A percentile compares a stretch with the other conserved stretches of the same genome.
Conservation (phyloP, 305 asterid species). For the Fraxinus sp. region DNA sequence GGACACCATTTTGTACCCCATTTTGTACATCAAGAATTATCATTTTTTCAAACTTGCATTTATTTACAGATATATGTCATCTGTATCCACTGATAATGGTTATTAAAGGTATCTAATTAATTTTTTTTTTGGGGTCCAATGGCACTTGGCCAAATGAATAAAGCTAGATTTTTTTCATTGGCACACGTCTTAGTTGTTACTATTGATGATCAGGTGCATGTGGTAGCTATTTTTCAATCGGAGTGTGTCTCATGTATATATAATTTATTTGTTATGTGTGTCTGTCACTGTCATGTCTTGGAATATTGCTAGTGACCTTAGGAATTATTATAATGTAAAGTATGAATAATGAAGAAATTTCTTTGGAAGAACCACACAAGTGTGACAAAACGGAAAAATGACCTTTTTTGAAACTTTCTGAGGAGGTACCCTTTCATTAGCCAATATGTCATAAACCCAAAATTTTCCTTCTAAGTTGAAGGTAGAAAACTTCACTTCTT, state of each 20-base stretch:
- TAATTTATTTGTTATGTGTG: not conserved
- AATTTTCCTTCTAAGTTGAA: not conserved
- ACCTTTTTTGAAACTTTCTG: not conserved
- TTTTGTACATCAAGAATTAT: too few species aligned
- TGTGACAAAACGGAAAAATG: not conserved
- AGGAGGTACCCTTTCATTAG: not conserved
- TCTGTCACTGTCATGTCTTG: not conserved
- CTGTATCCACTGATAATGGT: not conserved
- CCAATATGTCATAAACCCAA: not conserved
- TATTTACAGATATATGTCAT: slow-evolving; percentile 8
- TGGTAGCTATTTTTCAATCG: not conserved
- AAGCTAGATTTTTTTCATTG: not conserved
- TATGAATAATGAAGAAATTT: not conserved
- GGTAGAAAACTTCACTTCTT: not conserved
- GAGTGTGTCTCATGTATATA: not conserved
- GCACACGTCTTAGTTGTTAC: not conserved
- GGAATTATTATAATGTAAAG: not conserved
- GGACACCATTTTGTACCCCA: too few species aligned
- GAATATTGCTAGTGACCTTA: not conserved
- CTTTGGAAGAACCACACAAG: not conserved
- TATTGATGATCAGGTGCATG: not conserved
- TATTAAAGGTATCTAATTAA: slow-evolving; percentile 16
- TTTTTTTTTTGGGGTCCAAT: not conserved
- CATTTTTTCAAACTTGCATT: not conserved
- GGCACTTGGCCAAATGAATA: not conserved